phyloP scores from a whole-genome alignment of 306 rosid species.

The Abrus pulchellus region DNA sequence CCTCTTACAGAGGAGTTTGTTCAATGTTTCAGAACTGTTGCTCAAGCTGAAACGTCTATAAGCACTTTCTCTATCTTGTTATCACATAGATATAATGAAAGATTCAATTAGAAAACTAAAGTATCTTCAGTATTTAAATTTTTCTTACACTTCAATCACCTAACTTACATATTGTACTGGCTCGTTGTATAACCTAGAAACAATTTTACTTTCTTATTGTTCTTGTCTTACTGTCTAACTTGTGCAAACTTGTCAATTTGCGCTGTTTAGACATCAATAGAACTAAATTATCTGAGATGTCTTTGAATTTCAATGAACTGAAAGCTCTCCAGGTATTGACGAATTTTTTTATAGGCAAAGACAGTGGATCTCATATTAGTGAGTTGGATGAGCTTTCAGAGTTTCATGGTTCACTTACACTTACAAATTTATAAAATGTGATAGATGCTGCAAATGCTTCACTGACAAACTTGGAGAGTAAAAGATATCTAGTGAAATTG shows the following conservation, averaged over 20 bases:
- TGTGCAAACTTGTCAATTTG: constrained; percentile 43
- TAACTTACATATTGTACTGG: constrained; percentile 40
- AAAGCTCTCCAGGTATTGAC: constrained; percentile 42
- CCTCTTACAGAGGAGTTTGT: too few species aligned
- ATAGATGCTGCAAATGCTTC: constrained; percentile 12
- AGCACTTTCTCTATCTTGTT: constrained; percentile 22
- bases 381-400: constrained; percentile 34
- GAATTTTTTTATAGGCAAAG: constrained; percentile 27
- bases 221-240: neutral
- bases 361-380: constrained; percentile 10
- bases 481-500: constrained; percentile 28
- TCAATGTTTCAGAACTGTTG: neutral
- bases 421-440: constrained; percentile 30
- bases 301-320: constrained; percentile 14
- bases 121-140: constrained; percentile 37
- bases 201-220: constrained; percentile 42
- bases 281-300: constrained; percentile 34
- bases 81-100: constrained; percentile 23
- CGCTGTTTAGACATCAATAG: constrained; percentile 40
- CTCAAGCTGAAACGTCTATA: constrained; percentile 22
- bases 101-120: constrained; percentile 25
- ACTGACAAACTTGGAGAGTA: neutral
- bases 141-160: constrained; percentile 29
- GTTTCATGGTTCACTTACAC: constrained; percentile 33
- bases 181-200: constrained; percentile 50